Evolutionary conservation across 139 green algal species (phyloP).

Genomic region (Volvox reticuliferus): DNA sequence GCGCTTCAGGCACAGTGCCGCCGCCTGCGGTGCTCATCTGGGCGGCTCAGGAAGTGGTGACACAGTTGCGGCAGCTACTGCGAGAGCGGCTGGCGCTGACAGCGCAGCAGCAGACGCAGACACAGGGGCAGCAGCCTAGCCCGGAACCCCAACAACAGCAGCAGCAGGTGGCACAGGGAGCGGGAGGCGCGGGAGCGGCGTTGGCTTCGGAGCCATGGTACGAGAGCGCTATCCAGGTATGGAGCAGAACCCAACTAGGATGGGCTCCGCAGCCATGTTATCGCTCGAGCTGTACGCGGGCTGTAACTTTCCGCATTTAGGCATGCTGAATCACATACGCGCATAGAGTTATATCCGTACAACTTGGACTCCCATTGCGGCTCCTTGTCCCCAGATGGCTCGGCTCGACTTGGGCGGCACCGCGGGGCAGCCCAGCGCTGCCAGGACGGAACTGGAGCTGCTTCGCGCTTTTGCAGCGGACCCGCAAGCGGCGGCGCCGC

Average conservation of each 20-base stretch:
- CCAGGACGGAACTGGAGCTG: conserved; percentile 18
- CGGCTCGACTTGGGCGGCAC: background rate
- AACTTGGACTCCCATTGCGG: too few relatives aligned
- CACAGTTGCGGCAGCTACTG: background rate
- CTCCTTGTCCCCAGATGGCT: background rate
- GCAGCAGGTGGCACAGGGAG: background rate
- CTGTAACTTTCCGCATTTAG: too few relatives aligned
- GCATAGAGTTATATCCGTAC: too few relatives aligned
- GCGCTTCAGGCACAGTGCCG: conserved; percentile 3
- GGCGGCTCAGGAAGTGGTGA: conserved; percentile 4
- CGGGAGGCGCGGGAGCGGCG: background rate
- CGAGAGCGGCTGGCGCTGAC: background rate
- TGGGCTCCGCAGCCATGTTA: too few relatives aligned
- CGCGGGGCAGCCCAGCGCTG: background rate
- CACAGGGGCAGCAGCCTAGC: background rate
- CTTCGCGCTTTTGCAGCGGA: background rate
- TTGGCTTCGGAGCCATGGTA: conserved; percentile 31
- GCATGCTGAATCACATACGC: too few relatives aligned
- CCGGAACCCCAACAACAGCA: background rate
- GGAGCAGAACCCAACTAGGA: background rate
- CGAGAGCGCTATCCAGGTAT: conserved; percentile 1
- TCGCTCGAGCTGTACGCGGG: too few relatives aligned
- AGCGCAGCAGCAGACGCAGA: background rate
- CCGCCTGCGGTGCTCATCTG: conserved; percentile 22
- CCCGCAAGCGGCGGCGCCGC: too few relatives aligned